phyloP scores from a whole-genome alignment of 1,284 basidiomycete genomes.

The Polyporus tsugae region DNA sequence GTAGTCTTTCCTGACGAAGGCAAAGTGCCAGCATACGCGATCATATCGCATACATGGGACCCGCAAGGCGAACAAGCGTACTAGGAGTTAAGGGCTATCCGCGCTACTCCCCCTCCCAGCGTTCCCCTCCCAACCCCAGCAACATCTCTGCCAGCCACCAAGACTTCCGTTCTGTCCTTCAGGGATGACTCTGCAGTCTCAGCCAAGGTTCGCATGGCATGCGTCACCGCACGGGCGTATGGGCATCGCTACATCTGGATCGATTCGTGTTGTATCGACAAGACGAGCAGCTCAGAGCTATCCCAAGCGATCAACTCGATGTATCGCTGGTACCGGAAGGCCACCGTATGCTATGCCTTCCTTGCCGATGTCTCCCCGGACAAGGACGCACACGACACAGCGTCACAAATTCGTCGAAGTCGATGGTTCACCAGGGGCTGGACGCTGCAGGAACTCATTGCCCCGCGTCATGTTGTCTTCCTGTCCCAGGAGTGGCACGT shows the following conservation, averaged over 20 bases:
- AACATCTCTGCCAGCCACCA: neutral
- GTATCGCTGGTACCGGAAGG: constrained; percentile 9
- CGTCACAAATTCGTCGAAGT: neutral
- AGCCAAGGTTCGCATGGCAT: constrained; percentile 6
- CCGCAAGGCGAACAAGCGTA: constrained; percentile 7
- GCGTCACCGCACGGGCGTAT: neutral
- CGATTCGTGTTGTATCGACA: constrained; percentile 16
- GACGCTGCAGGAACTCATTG: constrained; percentile 7
- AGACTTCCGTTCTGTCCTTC: neutral
- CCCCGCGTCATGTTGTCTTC: neutral
- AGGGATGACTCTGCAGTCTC: neutral
- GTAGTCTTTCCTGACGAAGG: neutral
- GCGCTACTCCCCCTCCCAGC: neutral
- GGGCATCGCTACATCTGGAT: constrained; percentile 8
- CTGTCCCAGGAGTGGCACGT: neutral
- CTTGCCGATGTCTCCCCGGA: constrained; percentile 7
- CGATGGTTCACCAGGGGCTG: constrained; percentile 5
- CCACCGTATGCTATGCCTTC: constrained; percentile 7
- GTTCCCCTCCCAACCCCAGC: neutral
- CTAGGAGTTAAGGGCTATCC: neutral
- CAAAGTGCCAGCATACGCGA: neutral
- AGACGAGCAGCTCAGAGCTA: constrained; percentile 10
- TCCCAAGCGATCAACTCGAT: constrained; percentile 15
- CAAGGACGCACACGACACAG: neutral
- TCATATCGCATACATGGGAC: constrained; percentile 9